Evolutionary conservation across 2,329 filamentous ascomycete species (phyloP).

Genomic region (Ustilaginoidea virens): DNA sequence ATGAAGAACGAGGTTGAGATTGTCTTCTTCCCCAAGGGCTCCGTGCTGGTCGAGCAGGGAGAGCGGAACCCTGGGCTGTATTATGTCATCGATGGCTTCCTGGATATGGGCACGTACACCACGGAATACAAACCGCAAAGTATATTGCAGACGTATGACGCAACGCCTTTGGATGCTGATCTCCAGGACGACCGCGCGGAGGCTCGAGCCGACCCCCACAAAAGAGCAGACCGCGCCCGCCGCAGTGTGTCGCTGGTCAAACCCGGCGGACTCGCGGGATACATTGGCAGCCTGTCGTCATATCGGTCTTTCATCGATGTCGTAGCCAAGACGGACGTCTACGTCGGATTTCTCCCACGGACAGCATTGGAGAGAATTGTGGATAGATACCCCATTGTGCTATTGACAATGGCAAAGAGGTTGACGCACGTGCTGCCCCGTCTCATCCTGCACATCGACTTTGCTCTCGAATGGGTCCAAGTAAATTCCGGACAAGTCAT

Average conservation of each 20-base stretch:
- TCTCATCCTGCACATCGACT: conserved; percentile 90
- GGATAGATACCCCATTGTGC: conserved; percentile 78
- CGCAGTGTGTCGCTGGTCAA: conserved; percentile 83
- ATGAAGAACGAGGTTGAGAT: conserved; percentile 90
- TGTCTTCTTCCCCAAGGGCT: conserved; percentile 90
- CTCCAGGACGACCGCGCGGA: not conserved
- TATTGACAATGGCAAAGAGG: conserved; percentile 91
- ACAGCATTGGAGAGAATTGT: conserved; percentile 80
- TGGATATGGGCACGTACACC: conserved; percentile 74
- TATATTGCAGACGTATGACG: conserved; percentile 15
- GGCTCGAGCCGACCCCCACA: conserved; percentile 11
- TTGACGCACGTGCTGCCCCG: conserved; percentile 79
- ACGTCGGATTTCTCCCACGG: conserved; percentile 85
- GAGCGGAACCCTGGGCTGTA: conserved; percentile 94
- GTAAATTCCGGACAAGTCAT: conserved; percentile 91
- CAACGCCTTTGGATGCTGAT: conserved; percentile 8
- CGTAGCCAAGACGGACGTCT: conserved; percentile 93
- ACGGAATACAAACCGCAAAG: conserved; percentile 15
- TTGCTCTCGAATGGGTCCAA: conserved; percentile 95
- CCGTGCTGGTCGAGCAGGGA: conserved; percentile 88
- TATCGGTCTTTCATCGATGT: conserved; percentile 96
- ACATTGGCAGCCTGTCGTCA: conserved; percentile 85
- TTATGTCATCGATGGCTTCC: conserved; percentile 92
- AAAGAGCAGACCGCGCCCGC: conserved; percentile 25
- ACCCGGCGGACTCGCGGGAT: conserved; percentile 84